A percentile compares a stretch with the other conserved stretches of the same genome.
phyloP scores from a whole-genome alignment of 192 early-diverging fungal genomes.

The Helicostylum pulchrum region DNA sequence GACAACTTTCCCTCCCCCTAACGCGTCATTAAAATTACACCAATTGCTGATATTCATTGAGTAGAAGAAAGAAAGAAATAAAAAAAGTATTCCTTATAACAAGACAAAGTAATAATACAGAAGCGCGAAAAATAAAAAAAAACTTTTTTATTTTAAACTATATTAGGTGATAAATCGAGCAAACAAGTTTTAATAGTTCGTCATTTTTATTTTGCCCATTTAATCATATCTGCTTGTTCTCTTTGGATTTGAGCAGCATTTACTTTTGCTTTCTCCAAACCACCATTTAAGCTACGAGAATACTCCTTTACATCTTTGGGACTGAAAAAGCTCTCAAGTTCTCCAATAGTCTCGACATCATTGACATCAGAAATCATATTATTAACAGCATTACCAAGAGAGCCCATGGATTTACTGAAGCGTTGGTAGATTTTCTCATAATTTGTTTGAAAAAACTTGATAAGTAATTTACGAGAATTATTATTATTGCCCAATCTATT shows the following conservation, averaged over 20 bases:
- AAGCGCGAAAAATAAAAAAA: too few relatives aligned
- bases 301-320: conserved; percentile 63
- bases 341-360: conserved; percentile 51
- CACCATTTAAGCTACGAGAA: conserved; percentile 63
- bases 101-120: too few relatives aligned
- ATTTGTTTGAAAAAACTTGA: conserved; percentile 63
- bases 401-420: conserved; percentile 46
- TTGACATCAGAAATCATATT: conserved; percentile 38
- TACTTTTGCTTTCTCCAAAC: conserved; percentile 63
- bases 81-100: too few relatives aligned
- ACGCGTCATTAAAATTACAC: too few relatives aligned
- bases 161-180: too few relatives aligned
- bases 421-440: conserved; percentile 55
- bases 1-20: too few relatives aligned
- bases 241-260: conserved; percentile 48
- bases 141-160: too few relatives aligned
- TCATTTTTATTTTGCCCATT: conserved; percentile 7
- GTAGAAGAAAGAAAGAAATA: too few relatives aligned
- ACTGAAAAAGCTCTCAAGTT: conserved; percentile 61
- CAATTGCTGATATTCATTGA: too few relatives aligned
- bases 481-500: conserved; percentile 44
- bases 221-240: conserved; percentile 13
- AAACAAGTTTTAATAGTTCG: too few relatives aligned
- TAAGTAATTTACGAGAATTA: conserved; percentile 51
- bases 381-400: conserved; percentile 44